Evolutionary conservation across 1,284 basidiomycete genomes (phyloP), one percentile per base, ranked within the genome.

Genomic region (Ceratobasidium sp.): DNA sequence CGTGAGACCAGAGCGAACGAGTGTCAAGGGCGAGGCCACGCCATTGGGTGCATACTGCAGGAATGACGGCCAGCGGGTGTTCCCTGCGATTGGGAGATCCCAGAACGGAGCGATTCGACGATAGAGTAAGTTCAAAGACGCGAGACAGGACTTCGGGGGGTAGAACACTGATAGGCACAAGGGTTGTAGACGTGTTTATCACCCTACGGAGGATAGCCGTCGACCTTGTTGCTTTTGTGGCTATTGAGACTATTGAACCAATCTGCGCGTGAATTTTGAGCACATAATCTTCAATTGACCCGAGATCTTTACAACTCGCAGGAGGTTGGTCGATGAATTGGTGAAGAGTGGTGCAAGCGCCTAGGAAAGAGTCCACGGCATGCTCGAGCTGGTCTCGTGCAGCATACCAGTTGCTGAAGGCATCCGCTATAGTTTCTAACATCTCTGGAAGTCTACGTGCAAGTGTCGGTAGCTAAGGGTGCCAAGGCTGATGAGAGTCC

Each of bases 31-130:
- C 50, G 57, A 57, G 1, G 35, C 6, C 7, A n/a, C 67, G 67
- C 67, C 67, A 69, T 10, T 35, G 52, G 38, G 52, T 54, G 52
- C 67, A 69, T 5, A 69, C 67, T 18, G 35, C 33, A n/a, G 35
- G 35, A 71, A 55, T 46, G 33, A 27, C 54, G 55, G 48, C 12
- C n/a, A 71, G 14, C 20, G 38, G 35, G 33, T 55, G 55, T 23
- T 3, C 33, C 23, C 5, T 41, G 12, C n/a, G 16, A 20, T 27
- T 5, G 30, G 1, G 1, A 12, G 5, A 12, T 18, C 30, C 16
- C 12, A 33, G 27, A 14, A 23, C 7, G 23, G 10, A 48, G 23
- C 12, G 27, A 30, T 33, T 3, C 18, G 54, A 38, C 4, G 44
- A 44, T 7, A 38, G 16, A 16, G 35, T 35, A n/a, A 48, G 23